These are phyloP conservation scores for Saprolegnia parasitica DNA, from an alignment of 352 stramenopile species.

Conservation along the genomic window DNA sequence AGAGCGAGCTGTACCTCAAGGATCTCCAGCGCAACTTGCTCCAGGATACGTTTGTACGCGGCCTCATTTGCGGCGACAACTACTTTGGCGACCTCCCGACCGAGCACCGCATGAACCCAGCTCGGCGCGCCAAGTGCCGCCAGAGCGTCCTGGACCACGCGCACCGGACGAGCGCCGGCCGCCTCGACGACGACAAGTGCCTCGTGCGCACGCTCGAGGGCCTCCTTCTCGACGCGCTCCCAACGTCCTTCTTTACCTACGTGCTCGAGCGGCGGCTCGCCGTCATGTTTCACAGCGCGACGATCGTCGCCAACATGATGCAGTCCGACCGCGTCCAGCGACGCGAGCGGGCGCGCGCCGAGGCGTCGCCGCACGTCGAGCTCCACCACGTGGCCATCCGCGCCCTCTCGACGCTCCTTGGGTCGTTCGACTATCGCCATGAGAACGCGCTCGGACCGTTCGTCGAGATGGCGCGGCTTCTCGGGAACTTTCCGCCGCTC, in stretches of 20 bases:
- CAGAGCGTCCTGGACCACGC: constrained; percentile 73
- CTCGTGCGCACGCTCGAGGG: constrained; percentile 74
- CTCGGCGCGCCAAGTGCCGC: constrained; percentile 71
- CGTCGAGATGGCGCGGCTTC: constrained; percentile 66
- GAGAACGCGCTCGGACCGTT: constrained; percentile 53
- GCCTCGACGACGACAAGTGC: constrained; percentile 75
- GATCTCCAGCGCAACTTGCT: constrained; percentile 71
- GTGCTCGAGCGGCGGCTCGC: constrained; percentile 72
- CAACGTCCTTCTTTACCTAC: constrained; percentile 71
- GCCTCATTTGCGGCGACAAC: constrained; percentile 71
- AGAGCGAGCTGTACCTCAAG: constrained; percentile 69
- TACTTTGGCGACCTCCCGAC: constrained; percentile 63
- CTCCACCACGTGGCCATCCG: constrained; percentile 82
- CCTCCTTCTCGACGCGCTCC: constrained; percentile 68
- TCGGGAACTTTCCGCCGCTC: constrained; percentile 66
- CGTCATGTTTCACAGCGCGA: constrained; percentile 75
- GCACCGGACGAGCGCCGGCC: constrained; percentile 79
- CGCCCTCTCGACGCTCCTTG: constrained; percentile 61
- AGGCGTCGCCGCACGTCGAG: constrained; percentile 44
- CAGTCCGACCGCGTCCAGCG: constrained; percentile 45
- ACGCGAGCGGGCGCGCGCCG: constrained; percentile 37
- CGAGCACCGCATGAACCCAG: constrained; percentile 83
- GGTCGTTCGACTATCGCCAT: constrained; percentile 64
- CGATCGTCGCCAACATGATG: constrained; percentile 56
- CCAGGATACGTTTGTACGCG: constrained; percentile 72